These are phyloP conservation scores for Candida odintsovae DNA, from an alignment of 805 yeast species.

Conservation along the genomic window DNA sequence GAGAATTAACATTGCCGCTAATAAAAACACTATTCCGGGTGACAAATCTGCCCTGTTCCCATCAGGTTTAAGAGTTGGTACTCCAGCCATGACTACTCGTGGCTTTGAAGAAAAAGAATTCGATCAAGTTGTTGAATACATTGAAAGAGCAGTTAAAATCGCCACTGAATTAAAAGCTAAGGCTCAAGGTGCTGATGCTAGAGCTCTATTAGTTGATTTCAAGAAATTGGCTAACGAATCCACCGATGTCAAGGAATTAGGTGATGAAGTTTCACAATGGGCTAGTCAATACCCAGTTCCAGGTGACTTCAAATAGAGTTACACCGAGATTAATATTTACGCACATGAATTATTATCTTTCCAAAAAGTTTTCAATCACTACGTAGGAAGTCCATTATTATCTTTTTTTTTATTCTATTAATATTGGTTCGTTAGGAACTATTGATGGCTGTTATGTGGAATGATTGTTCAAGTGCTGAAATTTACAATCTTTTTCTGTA, in stretches of 20 bases:
- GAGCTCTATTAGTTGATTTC: slow-evolving; percentile 59
- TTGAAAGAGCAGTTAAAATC: slow-evolving; percentile 70
- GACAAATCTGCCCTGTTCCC: slow-evolving; percentile 96
- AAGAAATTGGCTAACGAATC: slow-evolving; percentile 61
- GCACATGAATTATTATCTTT: too few relatives aligned
- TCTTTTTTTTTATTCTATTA: neutral
- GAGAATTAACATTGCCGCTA: slow-evolving; percentile 88
- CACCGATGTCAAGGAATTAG: slow-evolving; percentile 50
- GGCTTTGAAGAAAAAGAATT: slow-evolving; percentile 90
- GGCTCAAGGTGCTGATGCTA: slow-evolving; percentile 51
- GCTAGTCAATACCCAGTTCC: slow-evolving; percentile 80
- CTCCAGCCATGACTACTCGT: slow-evolving; percentile 98
- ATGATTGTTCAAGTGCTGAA: slow-evolving; percentile 14
- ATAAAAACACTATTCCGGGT: slow-evolving; percentile 97
- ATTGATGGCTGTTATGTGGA: too few relatives aligned
- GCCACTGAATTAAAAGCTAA: slow-evolving; percentile 57
- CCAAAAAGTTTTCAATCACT: too few relatives aligned
- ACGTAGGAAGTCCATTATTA: neutral
- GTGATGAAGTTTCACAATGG: slow-evolving; percentile 65
- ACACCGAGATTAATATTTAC: too few relatives aligned
- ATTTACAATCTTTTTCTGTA: slow-evolving; percentile 16
- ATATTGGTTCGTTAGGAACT: too few relatives aligned
- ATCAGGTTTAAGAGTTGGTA: slow-evolving; percentile 95
- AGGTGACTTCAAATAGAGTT: slow-evolving; percentile 43
- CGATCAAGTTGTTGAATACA: slow-evolving; percentile 69